Percentiles rank a stretch among this genome's conserved stretches.
These are phyloP conservation scores for Aspergillus candidus DNA, from an alignment of 2,329 filamentous ascomycete species.

Conservation along the genomic window DNA sequence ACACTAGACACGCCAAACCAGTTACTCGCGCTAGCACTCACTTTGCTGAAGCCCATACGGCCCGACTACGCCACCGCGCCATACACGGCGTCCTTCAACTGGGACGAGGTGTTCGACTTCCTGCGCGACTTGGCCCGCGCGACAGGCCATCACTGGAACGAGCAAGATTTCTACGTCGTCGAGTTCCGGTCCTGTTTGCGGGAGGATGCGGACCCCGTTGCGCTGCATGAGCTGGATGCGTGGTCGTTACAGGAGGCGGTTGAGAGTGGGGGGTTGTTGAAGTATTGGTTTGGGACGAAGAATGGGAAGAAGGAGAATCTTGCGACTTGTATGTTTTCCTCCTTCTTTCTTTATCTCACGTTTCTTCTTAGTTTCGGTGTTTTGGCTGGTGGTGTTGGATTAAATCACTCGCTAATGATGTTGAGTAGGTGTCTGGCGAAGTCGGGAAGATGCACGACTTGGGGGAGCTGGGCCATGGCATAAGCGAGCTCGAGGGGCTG, in stretches of 20 bases:
- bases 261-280: conserved; percentile 72
- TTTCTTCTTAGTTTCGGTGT: too few relatives aligned
- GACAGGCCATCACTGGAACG: conserved; percentile 52
- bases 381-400: neutral
- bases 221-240: conserved; percentile 68
- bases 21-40: conserved; percentile 66
- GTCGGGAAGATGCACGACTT: conserved; percentile 55
- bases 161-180: conserved; percentile 71
- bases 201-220: conserved; percentile 58
- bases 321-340: conserved; percentile 60
- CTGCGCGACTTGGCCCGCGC: conserved; percentile 49
- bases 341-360: neutral
- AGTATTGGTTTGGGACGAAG: conserved; percentile 86
- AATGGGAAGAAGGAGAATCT: conserved; percentile 67
- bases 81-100: conserved; percentile 74
- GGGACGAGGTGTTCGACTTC: conserved; percentile 56
- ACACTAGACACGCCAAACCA: conserved; percentile 60
- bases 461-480: conserved; percentile 55
- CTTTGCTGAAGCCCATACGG: conserved; percentile 55
- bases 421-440: conserved; percentile 58
- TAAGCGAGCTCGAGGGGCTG: conserved; percentile 46
- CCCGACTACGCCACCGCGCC: conserved; percentile 69
- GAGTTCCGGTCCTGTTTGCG: conserved; percentile 72
- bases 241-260: conserved; percentile 75
- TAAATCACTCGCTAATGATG: conserved; percentile 2